A percentile compares a stretch with the other conserved stretches of the same genome.
Conservation (phyloP, 495 filamentous ascomycete species). For the Jackrogersella minutella region DNA sequence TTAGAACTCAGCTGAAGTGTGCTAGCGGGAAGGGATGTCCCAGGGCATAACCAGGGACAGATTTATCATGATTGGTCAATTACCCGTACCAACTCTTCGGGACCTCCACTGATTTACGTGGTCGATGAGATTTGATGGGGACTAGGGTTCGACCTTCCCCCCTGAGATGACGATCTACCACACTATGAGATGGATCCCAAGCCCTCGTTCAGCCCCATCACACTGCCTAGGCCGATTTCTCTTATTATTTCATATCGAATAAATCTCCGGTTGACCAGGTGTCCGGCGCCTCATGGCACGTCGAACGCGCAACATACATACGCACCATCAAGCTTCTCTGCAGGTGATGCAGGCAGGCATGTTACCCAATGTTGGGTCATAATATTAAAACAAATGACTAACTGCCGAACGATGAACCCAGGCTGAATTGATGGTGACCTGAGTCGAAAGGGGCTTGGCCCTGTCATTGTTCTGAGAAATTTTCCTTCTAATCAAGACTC, state of each 20-base stretch:
- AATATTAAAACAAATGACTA: not conserved
- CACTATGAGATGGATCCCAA: conserved; percentile 10
- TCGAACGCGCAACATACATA: conserved; percentile 1
- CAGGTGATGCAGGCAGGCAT: conserved; percentile 8
- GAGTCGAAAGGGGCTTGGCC: not conserved
- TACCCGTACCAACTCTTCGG: conserved; percentile 28
- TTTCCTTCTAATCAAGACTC: too few species aligned
- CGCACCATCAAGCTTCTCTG: conserved; percentile 1
- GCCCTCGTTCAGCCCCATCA: conserved; percentile 1
- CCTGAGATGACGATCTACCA: conserved; percentile 35
- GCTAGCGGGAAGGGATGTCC: conserved; percentile 8
- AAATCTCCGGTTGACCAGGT: not conserved
- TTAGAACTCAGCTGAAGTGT: not conserved
- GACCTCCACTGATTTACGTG: conserved; percentile 33
- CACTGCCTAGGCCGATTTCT: conserved; percentile 12
- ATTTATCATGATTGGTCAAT: conserved; percentile 19
- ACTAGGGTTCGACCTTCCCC: conserved; percentile 3
- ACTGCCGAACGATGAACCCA: not conserved
- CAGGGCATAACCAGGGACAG: conserved; percentile 27
- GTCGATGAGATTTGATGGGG: conserved; percentile 21
- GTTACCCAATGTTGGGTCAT: not conserved
- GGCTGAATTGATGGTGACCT: not conserved
- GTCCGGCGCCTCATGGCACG: conserved; percentile 1
- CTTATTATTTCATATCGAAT: not conserved
- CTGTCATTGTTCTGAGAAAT: not conserved